Conservation (phyloP, 345 rosid genomes). For the Linum lewisii region DNA sequence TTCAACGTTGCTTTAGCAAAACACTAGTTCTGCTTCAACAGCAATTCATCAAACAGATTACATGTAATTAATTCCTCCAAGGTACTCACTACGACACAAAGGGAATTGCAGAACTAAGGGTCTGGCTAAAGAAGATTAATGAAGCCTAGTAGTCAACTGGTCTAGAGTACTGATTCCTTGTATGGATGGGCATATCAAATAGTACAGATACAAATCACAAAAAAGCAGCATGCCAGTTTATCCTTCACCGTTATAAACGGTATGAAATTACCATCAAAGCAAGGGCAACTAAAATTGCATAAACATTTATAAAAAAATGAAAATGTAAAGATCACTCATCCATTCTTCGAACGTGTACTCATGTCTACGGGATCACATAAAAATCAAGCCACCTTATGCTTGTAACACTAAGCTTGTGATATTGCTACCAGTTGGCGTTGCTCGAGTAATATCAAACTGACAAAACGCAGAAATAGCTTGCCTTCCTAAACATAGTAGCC, state of each 20-base stretch:
- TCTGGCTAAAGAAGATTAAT: too few species aligned
- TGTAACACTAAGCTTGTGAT: background rate
- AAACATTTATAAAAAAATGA: too few species aligned
- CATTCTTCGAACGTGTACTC: background rate
- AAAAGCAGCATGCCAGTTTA: background rate
- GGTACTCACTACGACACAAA: background rate
- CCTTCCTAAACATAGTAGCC: background rate
- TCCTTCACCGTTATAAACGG: background rate
- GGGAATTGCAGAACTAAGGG: background rate
- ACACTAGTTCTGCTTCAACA: background rate
- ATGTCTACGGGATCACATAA: too few species aligned
- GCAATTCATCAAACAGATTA: constrained; percentile 1
- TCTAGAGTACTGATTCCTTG: background rate
- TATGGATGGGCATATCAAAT: background rate
- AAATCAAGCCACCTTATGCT: too few species aligned
- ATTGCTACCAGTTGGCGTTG: background rate
- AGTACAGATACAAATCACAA: background rate
- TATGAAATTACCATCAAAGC: background rate
- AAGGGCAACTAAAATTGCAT: background rate
- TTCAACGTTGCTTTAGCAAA: background rate
- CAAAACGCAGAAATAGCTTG: background rate
- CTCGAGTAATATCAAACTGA: background rate
- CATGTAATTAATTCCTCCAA: background rate
- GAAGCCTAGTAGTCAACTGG: background rate
- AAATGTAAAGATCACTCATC: background rate